phyloP scores from a whole-genome alignment of 345 rosid species.

The Eucalyptus victrix region DNA sequence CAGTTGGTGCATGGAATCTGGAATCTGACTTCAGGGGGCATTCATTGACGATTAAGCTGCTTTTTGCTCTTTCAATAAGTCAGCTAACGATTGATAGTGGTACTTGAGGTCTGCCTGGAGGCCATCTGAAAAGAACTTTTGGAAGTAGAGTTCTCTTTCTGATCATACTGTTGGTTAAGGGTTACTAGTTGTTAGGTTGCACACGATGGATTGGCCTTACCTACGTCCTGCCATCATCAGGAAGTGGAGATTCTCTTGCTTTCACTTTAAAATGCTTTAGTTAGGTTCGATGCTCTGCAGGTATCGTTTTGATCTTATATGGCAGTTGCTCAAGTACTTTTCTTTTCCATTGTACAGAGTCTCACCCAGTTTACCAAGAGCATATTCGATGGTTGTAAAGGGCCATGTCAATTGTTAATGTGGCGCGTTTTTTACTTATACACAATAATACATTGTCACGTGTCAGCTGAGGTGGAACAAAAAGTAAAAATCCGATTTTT shows the following conservation, averaged over 20 bases:
- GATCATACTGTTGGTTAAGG: not conserved
- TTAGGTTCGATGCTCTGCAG: not conserved
- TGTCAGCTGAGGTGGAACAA: not conserved
- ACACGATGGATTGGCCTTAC: not conserved
- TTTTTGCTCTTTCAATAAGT: not conserved
- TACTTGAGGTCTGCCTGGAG: not conserved
- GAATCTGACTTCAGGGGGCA: not conserved
- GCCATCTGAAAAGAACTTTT: not conserved
- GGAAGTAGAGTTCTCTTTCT: not conserved
- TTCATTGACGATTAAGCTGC: not conserved
- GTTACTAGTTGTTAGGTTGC: not conserved
- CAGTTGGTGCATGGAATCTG: not conserved
- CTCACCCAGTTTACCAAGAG: conserved; percentile 57
- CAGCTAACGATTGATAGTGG: not conserved
- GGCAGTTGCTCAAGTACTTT: conserved; percentile 4
- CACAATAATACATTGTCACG: not conserved
- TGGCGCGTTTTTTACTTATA: not conserved
- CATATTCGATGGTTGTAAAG: not conserved
- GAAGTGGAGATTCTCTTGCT: not conserved
- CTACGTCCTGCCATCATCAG: not conserved
- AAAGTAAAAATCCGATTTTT: no score
- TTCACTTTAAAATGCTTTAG: not conserved
- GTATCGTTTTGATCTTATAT: not conserved
- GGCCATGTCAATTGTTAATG: not conserved
- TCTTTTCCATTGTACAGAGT: conserved; percentile 52